A percentile compares a stretch with the other conserved stretches of the same genome.
Conservation (phyloP, 495 filamentous ascomycete genomes). For the Neurospora africana region DNA sequence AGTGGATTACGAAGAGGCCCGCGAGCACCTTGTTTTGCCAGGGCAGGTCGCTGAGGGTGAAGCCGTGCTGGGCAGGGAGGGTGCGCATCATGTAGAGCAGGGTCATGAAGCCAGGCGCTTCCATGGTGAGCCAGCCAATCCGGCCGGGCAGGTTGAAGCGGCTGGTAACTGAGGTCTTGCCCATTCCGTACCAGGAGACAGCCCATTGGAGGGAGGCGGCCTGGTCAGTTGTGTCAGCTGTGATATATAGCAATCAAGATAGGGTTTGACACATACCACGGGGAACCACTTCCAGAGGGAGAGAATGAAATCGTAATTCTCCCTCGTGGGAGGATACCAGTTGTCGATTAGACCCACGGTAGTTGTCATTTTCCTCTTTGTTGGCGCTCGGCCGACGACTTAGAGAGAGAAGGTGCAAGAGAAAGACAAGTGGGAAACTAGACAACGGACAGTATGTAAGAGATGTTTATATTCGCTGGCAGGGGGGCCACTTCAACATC, state of each 20-base stretch:
- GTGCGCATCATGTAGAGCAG: constrained; percentile 66
- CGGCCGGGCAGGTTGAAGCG: constrained; percentile 81
- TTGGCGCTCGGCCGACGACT: background rate
- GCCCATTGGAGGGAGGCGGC: constrained; percentile 53
- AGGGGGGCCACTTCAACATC: background rate
- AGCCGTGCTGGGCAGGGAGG: constrained; percentile 43
- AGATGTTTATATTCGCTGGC: background rate
- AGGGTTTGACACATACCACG: constrained; percentile 15
- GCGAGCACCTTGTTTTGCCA: constrained; percentile 60
- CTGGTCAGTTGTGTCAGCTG: constrained; percentile 24
- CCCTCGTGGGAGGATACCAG: constrained; percentile 43
- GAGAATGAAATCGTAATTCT: constrained; percentile 38
- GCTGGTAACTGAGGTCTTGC: constrained; percentile 72
- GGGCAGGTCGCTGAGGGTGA: constrained; percentile 38
- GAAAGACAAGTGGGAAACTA: background rate
- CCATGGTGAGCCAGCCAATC: constrained; percentile 79
- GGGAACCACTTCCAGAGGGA: constrained; percentile 44
- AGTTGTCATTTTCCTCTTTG: background rate
- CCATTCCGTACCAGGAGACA: constrained; percentile 56
- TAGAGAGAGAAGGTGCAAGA: background rate
- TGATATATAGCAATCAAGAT: background rate
- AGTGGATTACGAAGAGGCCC: constrained; percentile 65
- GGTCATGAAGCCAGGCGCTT: constrained; percentile 62
- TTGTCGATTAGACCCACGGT: constrained; percentile 28
- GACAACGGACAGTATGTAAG: background rate